Conservation (phyloP, 208 protist genomes). For the Histomonas meleagridis region DNA sequence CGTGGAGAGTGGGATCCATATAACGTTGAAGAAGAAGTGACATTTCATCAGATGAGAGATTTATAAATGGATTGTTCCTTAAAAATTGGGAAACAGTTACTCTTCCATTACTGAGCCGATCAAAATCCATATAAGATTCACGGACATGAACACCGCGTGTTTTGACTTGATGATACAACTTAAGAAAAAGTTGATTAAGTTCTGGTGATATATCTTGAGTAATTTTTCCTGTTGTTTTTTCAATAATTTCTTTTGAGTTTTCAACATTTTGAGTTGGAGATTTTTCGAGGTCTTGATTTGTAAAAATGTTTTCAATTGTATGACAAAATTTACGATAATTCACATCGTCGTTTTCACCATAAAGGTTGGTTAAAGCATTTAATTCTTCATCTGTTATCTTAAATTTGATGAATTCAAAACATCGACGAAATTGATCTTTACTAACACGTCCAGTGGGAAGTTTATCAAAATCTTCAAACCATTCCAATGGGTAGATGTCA, state of each 20-base stretch:
- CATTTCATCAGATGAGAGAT: not conserved
- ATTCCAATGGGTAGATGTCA: not conserved
- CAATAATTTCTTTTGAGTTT: not conserved
- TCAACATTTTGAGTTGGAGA: not conserved
- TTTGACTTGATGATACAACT: constrained; percentile 18
- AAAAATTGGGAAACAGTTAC: constrained; percentile 5
- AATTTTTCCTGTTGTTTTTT: not conserved
- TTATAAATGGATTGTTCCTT: not conserved
- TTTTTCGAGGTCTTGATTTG: constrained; percentile 16
- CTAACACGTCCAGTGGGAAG: not conserved
- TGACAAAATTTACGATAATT: constrained; percentile 12
- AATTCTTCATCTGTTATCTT: not conserved
- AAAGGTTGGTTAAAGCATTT: not conserved
- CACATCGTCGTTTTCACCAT: not conserved
- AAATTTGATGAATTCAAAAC: constrained; percentile 27
- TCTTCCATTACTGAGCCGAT: not conserved
- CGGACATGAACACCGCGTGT: not conserved
- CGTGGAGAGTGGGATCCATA: not conserved
- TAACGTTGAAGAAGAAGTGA: not conserved
- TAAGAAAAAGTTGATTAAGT: not conserved
- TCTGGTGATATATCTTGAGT: not conserved
- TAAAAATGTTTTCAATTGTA: not conserved
- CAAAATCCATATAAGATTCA: constrained; percentile 10
- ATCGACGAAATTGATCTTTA: not conserved
- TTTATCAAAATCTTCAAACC: constrained; percentile 29